phyloP scores from a whole-genome alignment of 129 eudicot genomes.

The Rutidosis leptorrhynchoides region DNA sequence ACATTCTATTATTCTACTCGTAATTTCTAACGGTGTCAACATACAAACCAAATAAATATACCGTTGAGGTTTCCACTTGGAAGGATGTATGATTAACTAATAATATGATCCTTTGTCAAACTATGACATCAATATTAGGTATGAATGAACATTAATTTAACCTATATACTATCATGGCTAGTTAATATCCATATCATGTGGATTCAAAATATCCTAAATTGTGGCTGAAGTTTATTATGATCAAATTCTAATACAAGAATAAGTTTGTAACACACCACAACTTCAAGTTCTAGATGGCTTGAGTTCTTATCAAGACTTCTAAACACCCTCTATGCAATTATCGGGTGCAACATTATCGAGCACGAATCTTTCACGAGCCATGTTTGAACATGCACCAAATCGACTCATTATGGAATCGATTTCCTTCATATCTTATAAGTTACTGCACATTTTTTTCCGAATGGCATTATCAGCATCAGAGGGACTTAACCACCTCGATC shows the following conservation, averaged over 20 bases:
- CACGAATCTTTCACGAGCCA: background rate
- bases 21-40: background rate
- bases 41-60: background rate
- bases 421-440: no score
- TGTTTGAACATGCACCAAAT: background rate
- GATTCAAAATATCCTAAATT: background rate
- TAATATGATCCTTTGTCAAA: background rate
- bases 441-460: no score
- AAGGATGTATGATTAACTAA: background rate
- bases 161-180: no score
- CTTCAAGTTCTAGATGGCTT: background rate
- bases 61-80: background rate
- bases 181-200: no score
- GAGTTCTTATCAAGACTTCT: background rate
- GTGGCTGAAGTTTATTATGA: background rate
- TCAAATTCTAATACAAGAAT: background rate
- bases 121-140: background rate
- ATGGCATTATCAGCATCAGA: no score
- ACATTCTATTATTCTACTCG: background rate
- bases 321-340: background rate
- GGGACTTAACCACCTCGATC: no score
- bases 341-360: background rate
- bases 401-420: background rate
- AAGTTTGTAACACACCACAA: background rate
- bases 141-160: background rate